Percentiles rank a stretch among this genome's conserved stretches.
These are phyloP conservation scores for Penicillium simplicissimum DNA, from an alignment of 495 filamentous ascomycete genomes.

Conservation along the genomic window DNA sequence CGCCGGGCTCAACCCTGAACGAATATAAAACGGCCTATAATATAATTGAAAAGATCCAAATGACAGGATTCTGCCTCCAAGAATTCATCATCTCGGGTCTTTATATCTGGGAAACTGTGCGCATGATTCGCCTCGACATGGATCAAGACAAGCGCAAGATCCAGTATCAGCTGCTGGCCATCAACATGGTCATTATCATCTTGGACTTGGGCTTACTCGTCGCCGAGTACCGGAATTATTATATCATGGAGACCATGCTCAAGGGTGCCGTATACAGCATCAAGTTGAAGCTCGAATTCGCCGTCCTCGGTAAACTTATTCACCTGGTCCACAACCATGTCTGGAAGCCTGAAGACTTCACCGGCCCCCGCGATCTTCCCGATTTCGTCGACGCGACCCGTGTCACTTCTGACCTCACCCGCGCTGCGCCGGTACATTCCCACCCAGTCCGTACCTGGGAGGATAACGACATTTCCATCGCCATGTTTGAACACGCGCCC, in stretches of 20 bases:
- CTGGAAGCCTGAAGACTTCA: slow-evolving; percentile 44
- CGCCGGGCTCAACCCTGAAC: slow-evolving; percentile 7
- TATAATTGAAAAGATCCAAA: slow-evolving; percentile 64
- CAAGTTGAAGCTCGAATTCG: slow-evolving; percentile 68
- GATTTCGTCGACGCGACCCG: slow-evolving; percentile 50
- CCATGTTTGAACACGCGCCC: slow-evolving; percentile 45
- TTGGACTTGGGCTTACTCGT: slow-evolving; percentile 58
- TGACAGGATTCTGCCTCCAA: slow-evolving; percentile 62
- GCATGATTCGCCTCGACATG: slow-evolving; percentile 48
- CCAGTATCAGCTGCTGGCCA: slow-evolving; percentile 57
- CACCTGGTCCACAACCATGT: slow-evolving; percentile 41
- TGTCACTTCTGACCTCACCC: slow-evolving; percentile 46
- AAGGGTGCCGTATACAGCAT: slow-evolving; percentile 64
- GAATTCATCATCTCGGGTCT: slow-evolving; percentile 61
- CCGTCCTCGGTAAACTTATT: slow-evolving; percentile 55
- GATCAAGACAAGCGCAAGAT: slow-evolving; percentile 50
- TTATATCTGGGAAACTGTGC: slow-evolving; percentile 59
- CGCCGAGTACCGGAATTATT: slow-evolving; percentile 57
- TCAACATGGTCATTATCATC: slow-evolving; percentile 58
- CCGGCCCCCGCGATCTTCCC: slow-evolving; percentile 31
- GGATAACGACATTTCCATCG: slow-evolving; percentile 47
- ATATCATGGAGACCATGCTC: slow-evolving; percentile 59
- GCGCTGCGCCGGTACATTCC: slow-evolving; percentile 29
- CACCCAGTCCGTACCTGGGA: slow-evolving; percentile 34
- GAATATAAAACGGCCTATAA: slow-evolving; percentile 46